Conservation (phyloP, 148 eudicot genomes). For the Rhododendron ovatum region DNA sequence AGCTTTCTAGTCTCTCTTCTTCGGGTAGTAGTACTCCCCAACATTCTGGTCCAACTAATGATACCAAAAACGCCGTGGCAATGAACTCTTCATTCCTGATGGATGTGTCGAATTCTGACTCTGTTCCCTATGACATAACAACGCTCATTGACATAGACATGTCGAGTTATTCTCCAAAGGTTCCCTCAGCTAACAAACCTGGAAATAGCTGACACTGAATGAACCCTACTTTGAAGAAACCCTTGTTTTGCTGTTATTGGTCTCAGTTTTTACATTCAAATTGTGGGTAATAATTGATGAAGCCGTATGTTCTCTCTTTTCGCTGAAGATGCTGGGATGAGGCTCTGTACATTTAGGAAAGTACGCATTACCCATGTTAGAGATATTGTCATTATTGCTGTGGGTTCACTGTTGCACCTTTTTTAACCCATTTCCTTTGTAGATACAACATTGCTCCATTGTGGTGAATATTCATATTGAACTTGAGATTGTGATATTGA, state of each 20-base stretch:
- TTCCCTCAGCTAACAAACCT: slow-evolving; percentile 49
- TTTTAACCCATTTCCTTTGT: not conserved
- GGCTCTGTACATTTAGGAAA: slow-evolving; percentile 19
- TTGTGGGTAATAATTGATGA: not conserved
- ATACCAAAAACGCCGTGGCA: slow-evolving; percentile 35
- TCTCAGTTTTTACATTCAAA: not conserved
- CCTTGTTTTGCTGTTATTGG: not conserved
- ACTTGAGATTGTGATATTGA: not conserved
- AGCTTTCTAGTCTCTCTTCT: slow-evolving; percentile 60
- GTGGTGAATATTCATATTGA: not conserved
- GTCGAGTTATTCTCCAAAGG: slow-evolving; percentile 46
- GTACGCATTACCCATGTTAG: not conserved
- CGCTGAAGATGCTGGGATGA: not conserved
- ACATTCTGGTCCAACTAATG: slow-evolving; percentile 18
- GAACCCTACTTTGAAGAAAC: not conserved
- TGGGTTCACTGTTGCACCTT: not conserved
- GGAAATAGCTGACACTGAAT: slow-evolving; percentile 42
- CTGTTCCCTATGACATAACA: slow-evolving; percentile 63
- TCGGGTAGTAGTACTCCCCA: slow-evolving; percentile 43
- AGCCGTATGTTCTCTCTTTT: not conserved
- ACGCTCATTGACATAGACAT: slow-evolving; percentile 77
- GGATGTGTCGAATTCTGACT: slow-evolving; percentile 49
- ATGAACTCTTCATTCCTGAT: slow-evolving; percentile 56
- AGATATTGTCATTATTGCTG: not conserved
- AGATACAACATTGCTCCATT: not conserved